Conservation (phyloP, 2,329 filamentous ascomycete species). For the Myriangium duriaei region DNA sequence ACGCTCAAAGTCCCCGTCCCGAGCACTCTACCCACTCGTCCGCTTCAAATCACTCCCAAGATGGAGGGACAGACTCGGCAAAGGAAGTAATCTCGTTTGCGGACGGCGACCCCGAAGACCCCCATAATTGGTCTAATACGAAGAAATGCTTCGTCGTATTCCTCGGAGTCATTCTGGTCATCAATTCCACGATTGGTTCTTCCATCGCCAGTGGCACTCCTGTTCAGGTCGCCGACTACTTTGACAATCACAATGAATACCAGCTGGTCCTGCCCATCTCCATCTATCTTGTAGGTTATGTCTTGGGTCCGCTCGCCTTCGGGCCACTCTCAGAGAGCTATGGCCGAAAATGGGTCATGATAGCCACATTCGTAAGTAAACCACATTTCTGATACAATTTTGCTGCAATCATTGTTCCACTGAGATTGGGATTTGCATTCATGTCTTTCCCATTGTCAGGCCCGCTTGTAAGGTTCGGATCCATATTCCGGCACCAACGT, state of each 20-base stretch:
- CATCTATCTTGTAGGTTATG: conserved; percentile 38
- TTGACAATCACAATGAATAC: conserved; percentile 37
- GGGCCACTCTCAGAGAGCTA: conserved; percentile 33
- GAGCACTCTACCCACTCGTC: conserved; percentile 8
- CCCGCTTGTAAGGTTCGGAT: too few species aligned
- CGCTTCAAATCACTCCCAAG: neutral
- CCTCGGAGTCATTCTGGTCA: conserved; percentile 45
- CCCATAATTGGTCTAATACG: conserved; percentile 13
- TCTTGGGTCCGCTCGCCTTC: conserved; percentile 32
- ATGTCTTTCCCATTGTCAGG: too few species aligned
- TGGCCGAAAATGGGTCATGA: conserved; percentile 35
- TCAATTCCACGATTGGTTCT: conserved; percentile 57
- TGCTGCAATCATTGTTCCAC: too few species aligned
- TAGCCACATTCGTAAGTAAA: conserved; percentile 34
- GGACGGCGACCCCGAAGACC: conserved; percentile 19
- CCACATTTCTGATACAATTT: too few species aligned
- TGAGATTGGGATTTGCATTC: too few species aligned
- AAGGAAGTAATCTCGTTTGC: conserved; percentile 27
- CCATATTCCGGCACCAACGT: too few species aligned
- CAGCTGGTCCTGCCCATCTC: conserved; percentile 37
- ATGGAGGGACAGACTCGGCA: conserved; percentile 2
- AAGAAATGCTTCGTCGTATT: conserved; percentile 42
- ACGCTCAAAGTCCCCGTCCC: conserved; percentile 5
- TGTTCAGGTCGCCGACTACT: conserved; percentile 45
- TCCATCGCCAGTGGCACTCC: conserved; percentile 53